Conservation (phyloP, 805 yeast species). For the Jamesozyma rosinii region DNA sequence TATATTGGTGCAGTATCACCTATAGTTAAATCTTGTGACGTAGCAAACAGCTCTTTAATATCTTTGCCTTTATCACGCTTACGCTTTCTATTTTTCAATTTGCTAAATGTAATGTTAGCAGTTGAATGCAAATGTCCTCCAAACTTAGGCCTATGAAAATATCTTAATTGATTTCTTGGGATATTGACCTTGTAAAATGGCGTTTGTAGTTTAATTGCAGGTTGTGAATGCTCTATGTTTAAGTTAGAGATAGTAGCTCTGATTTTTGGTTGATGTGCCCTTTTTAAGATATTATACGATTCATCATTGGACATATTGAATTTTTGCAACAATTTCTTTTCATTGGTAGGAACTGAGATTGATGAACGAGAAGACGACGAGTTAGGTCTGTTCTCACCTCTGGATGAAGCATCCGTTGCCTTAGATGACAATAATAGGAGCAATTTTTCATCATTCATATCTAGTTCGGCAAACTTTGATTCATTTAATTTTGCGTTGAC, state of each 20-base stretch:
- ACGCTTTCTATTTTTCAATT: slow-evolving; percentile 67
- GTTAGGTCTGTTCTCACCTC: slow-evolving; percentile 2
- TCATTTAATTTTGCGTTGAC: slow-evolving; percentile 53
- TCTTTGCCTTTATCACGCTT: slow-evolving; percentile 85
- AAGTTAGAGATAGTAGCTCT: slow-evolving; percentile 88
- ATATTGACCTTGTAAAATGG: slow-evolving; percentile 82
- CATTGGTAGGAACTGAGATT: slow-evolving; percentile 37
- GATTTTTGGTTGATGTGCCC: slow-evolving; percentile 82
- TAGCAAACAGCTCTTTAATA: slow-evolving; percentile 59
- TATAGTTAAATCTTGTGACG: slow-evolving; percentile 65
- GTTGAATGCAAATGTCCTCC: slow-evolving; percentile 58
- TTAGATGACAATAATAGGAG: slow-evolving; percentile 42
- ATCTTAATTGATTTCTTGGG: slow-evolving; percentile 56
- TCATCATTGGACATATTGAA: slow-evolving; percentile 84
- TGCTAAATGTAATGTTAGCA: slow-evolving; percentile 63
- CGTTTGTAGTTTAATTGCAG: slow-evolving; percentile 77
- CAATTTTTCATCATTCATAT: slow-evolving; percentile 80
- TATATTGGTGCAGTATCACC: slow-evolving; percentile 77
- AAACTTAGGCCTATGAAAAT: slow-evolving; percentile 74
- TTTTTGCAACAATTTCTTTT: slow-evolving; percentile 45
- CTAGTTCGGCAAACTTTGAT: slow-evolving; percentile 36
- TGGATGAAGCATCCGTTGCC: neutral
- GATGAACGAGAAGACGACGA: neutral
- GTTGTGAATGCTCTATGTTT: slow-evolving; percentile 82
- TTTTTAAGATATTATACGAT: slow-evolving; percentile 71